Conservation (phyloP, 208 protist species). For the Trypanosoma platydactyli region DNA sequence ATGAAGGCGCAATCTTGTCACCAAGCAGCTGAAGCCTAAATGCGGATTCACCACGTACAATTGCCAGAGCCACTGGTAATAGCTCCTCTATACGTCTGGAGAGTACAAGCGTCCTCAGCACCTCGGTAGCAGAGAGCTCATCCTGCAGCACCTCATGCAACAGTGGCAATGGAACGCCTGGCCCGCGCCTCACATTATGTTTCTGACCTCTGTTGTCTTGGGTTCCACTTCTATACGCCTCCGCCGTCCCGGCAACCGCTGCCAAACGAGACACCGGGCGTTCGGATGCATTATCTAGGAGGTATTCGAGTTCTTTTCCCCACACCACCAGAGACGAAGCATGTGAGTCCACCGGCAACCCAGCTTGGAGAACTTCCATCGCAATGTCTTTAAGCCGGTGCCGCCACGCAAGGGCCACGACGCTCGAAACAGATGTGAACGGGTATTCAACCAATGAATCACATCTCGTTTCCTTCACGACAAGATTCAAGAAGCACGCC, state of each 20-base stretch:
- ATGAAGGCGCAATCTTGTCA: slow-evolving; percentile 39
- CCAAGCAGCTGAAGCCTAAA: slow-evolving; percentile 34
- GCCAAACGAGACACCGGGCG: neutral
- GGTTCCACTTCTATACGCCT: neutral
- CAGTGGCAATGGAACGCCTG: slow-evolving; percentile 22
- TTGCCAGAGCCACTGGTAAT: slow-evolving; percentile 34
- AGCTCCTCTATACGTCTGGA: slow-evolving; percentile 24
- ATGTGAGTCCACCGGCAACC: slow-evolving; percentile 5
- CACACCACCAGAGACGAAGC: slow-evolving; percentile 15
- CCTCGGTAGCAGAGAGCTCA: slow-evolving; percentile 9
- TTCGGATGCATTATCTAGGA: neutral
- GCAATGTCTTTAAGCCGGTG: slow-evolving; percentile 20
- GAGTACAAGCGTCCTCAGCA: slow-evolving; percentile 30
- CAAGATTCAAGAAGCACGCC: slow-evolving; percentile 12
- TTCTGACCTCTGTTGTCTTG: neutral
- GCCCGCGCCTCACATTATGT: neutral
- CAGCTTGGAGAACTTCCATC: slow-evolving; percentile 25
- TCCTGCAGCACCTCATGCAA: slow-evolving; percentile 25
- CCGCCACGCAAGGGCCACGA: slow-evolving; percentile 14
- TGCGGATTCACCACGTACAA: slow-evolving; percentile 29
- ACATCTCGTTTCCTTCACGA: neutral
- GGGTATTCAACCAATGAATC: neutral
- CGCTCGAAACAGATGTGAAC: slow-evolving; percentile 15
- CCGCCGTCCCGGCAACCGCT: neutral
- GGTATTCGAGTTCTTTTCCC: slow-evolving; percentile 11